Base-by-base conservation (phyloP, 2,329 filamentous ascomycete genomes). In the Daldinia sp. region DNA sequence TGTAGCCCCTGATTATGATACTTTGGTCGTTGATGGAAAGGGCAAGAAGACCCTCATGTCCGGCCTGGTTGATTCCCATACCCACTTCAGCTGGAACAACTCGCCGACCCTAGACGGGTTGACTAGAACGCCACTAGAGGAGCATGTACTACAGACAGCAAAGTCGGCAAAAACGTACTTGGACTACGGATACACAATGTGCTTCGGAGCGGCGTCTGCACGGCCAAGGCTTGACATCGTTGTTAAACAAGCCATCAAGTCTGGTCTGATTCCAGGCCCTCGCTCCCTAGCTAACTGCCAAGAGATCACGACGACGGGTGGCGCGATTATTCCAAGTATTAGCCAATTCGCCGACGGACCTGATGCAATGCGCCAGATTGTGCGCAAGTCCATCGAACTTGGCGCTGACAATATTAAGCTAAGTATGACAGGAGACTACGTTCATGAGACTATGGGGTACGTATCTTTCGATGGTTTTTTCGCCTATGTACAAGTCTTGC, bases 141-240 rank as follows among this genome's bases (percentile, higher is more conserved):
- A 84, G 56, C 82, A 84, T 63, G 78, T 78, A 0, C 70, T 83
- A 0, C 64, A 80, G 4, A 82, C 81, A 0, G 78, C 78, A 3
- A 72, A 75, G 27, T 75, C 72, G 29, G 82, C 82, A 0, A 73
- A 78, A 66, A 78, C 74, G 43, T 83, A 79, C 61, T 70, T 83
- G 6, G 81, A 84, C 66, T 81, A 77, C 3, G 82, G 81, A 0
- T 83, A 83, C 68, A 83, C 81, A 0, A 82, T 82, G 80, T 81
- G 77, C 53, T 82, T 78, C 50, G 80, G 80, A 1, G 80, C 80
- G 0, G 81, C 81, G 3, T 79, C 80, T 2, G 80, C 81, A 0
- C 80, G 82, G 54, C 75, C 79, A 9, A 72, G 80, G 9, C 72
- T 82, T 0, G 82, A 83, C 60, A 67, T 79, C 11, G 82, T 82